phyloP scores from a whole-genome alignment of 768 basidiomycete species.

The Cystobasidium tubakii region DNA sequence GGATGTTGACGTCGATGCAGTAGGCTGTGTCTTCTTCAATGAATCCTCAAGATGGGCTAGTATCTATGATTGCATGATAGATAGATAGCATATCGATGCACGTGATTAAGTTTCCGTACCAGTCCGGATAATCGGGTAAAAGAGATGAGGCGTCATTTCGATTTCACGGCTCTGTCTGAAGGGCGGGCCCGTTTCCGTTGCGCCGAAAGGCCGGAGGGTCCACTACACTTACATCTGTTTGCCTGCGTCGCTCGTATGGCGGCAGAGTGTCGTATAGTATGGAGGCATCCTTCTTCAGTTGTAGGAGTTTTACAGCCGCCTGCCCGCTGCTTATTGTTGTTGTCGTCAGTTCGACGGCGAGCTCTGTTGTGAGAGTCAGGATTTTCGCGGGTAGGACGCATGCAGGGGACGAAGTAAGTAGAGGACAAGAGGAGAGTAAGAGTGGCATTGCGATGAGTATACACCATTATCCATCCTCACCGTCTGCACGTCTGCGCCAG shows the following conservation, averaged over 20 bases:
- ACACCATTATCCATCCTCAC: not conserved
- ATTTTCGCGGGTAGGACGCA: not conserved
- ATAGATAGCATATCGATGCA: not conserved
- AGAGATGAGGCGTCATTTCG: not conserved
- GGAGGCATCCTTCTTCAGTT: not conserved
- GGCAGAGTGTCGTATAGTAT: conserved; percentile 9
- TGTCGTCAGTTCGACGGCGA: not conserved
- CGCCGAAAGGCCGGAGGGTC: no score
- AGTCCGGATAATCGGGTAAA: not conserved
- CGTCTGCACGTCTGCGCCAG: not conserved
- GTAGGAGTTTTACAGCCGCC: not conserved
- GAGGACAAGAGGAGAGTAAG: not conserved
- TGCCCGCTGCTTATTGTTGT: not conserved
- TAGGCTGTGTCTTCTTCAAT: not conserved
- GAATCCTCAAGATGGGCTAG: not conserved
- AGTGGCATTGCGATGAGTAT: not conserved
- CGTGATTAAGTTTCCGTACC: not conserved
- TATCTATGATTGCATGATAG: not conserved
- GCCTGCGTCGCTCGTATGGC: conserved; percentile 14
- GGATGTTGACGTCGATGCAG: not conserved
- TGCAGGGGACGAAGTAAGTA: not conserved
- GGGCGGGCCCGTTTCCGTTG: no score
- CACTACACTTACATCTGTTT: not conserved
- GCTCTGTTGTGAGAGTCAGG: not conserved
- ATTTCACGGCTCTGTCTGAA: no score